Percentiles rank a stretch among this genome's conserved stretches.
Evolutionary conservation across 2,329 filamentous ascomycete species (phyloP).

Genomic region (Fusarium euwallaceae): DNA sequence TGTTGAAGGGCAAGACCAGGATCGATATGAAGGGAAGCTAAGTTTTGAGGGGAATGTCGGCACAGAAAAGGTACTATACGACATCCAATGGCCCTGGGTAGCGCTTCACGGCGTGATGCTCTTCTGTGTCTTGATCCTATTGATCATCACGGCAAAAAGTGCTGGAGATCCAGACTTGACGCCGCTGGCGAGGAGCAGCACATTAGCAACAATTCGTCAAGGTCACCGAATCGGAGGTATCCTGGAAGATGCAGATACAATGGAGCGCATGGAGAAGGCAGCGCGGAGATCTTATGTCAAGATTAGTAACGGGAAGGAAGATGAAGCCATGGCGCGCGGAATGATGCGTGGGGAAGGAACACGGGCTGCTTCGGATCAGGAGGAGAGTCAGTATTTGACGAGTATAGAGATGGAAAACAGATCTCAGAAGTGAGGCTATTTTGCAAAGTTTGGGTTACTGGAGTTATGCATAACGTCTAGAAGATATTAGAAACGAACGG

Average conservation of each 20-base stretch:
- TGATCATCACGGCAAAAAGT: constrained; percentile 2
- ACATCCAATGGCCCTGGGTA: constrained; percentile 20
- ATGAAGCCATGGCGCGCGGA: not conserved
- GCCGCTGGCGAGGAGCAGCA: constrained; percentile 5
- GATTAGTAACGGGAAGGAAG: not conserved
- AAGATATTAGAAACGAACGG: not conserved
- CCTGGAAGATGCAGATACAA: not conserved
- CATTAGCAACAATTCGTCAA: constrained; percentile 15
- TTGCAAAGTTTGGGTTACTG: not conserved
- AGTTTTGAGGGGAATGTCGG: constrained; percentile 10
- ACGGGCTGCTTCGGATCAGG: not conserved
- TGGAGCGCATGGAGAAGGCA: constrained; percentile 12
- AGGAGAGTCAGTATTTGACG: not conserved
- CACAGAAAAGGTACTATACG: not conserved
- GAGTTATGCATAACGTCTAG: not conserved
- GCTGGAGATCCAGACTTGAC: not conserved
- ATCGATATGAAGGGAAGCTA: not conserved
- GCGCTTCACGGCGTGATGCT: constrained; percentile 9
- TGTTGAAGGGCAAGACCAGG: not conserved
- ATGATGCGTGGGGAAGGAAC: not conserved
- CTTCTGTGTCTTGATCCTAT: not conserved
- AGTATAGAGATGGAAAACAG: not conserved
- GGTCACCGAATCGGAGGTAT: constrained; percentile 11
- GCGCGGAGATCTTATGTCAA: constrained; percentile 5
- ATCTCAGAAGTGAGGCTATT: not conserved